These are phyloP conservation scores for Cyamopsis tetragonoloba DNA, from an alignment of 306 rosid species.

Conservation along the genomic window DNA sequence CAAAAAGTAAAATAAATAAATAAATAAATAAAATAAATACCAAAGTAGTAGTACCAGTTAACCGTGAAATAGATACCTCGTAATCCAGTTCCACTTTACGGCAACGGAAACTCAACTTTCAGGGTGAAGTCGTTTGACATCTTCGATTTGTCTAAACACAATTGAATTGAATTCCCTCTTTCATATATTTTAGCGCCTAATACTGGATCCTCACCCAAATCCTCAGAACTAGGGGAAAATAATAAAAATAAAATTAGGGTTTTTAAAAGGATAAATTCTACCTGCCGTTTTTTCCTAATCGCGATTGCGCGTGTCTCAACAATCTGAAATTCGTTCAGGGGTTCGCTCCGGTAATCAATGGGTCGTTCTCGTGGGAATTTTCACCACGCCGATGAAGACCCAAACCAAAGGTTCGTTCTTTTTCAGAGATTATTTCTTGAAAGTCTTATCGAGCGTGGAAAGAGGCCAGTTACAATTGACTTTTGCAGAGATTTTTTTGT, in stretches of 20 bases:
- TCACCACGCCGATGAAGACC: conserved; percentile 82
- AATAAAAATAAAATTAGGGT: conserved; percentile 33
- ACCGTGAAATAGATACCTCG: not conserved
- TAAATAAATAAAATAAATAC: not conserved
- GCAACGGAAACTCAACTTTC: not conserved
- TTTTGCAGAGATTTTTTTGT: not conserved
- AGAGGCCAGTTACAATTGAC: not conserved
- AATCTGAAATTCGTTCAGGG: not conserved
- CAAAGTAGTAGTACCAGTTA: not conserved
- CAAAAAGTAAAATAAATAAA: no score
- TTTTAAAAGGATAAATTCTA: not conserved
- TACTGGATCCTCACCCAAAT: not conserved
- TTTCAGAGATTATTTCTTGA: no score
- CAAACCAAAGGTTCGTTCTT: conserved; percentile 67
- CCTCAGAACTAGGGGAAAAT: not conserved
- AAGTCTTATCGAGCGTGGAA: not conserved
- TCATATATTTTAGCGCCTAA: not conserved
- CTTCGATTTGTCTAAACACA: no score
- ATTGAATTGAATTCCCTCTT: not conserved
- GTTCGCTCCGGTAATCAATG: conserved; percentile 46
- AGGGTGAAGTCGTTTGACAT: not conserved
- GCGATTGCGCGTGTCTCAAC: not conserved
- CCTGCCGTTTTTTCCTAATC: not conserved
- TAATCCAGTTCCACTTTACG: not conserved
- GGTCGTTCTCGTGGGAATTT: conserved; percentile 97